These are phyloP conservation scores for Prunella vulgaris DNA, from an alignment of 257 asterid genomes.

Conservation along the genomic window DNA sequence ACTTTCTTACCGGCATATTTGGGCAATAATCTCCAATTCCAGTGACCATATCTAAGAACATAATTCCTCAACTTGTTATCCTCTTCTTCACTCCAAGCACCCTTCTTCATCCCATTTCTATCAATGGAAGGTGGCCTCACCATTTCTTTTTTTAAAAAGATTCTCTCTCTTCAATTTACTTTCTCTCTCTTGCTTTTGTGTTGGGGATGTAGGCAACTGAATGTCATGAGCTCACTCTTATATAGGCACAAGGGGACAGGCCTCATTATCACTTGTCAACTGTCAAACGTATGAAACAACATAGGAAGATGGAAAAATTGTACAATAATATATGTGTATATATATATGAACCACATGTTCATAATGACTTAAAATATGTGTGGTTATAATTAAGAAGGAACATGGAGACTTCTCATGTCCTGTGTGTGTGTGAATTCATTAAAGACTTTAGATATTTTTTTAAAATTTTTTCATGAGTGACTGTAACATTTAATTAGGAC, in stretches of 20 bases:
- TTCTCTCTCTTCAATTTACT: not conserved
- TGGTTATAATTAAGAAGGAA: not conserved
- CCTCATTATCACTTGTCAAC: not conserved
- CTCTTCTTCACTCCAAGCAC: conserved; percentile 39
- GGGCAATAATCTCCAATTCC: conserved; percentile 39
- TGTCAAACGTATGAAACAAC: conserved; percentile 21
- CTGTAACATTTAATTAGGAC: too few relatives aligned
- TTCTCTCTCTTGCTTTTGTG: not conserved
- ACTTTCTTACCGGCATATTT: conserved; percentile 26
- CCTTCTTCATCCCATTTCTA: conserved; percentile 35
- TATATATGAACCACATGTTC: conserved; percentile 1
- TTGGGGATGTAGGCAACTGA: not conserved
- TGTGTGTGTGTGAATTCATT: not conserved
- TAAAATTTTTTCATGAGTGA: not conserved
- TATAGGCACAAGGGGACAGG: not conserved
- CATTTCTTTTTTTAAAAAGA: conserved; percentile 15
- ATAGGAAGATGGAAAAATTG: conserved; percentile 12
- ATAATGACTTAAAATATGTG: not conserved
- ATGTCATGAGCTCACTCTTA: conserved; percentile 25
- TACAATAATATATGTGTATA: not conserved
- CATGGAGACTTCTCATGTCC: not conserved
- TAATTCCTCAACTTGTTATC: conserved; percentile 34
- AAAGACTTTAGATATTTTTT: not conserved
- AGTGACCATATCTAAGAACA: conserved; percentile 35
- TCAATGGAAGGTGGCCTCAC: conserved; percentile 38